A percentile compares a stretch with the other conserved stretches of the same genome.
Conservation (phyloP, 805 yeast genomes). For the Metschnikowia cerradonensis region DNA sequence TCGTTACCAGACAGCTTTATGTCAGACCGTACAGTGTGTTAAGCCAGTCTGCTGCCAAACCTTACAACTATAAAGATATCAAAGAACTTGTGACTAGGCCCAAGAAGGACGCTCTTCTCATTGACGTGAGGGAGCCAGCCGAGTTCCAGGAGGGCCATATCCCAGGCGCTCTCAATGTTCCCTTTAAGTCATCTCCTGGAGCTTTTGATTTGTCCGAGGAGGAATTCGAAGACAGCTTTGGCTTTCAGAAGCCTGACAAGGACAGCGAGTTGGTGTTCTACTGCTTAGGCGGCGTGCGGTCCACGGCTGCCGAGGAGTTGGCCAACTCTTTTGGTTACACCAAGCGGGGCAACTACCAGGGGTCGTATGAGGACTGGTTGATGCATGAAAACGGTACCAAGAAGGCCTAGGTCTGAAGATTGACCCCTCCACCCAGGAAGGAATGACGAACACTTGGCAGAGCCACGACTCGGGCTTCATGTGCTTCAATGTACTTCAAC, state of each 20-base stretch:
- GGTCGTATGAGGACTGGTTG: constrained; percentile 86
- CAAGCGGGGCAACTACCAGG: constrained; percentile 79
- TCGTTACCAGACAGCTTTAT: not conserved
- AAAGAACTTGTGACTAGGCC: constrained; percentile 43
- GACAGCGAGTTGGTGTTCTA: constrained; percentile 79
- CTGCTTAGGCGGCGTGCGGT: constrained; percentile 90
- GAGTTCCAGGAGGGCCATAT: constrained; percentile 73
- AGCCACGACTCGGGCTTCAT: constrained; percentile 1
- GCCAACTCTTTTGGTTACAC: constrained; percentile 87
- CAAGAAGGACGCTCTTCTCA: constrained; percentile 48
- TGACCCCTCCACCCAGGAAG: not conserved
- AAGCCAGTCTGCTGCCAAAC: constrained; percentile 40
- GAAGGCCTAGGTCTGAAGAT: constrained; percentile 1
- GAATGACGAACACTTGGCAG: not conserved
- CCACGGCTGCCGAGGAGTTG: constrained; percentile 84
- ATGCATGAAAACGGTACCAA: constrained; percentile 28
- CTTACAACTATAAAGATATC: constrained; percentile 51
- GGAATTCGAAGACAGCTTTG: constrained; percentile 77
- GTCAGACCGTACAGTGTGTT: constrained; percentile 32
- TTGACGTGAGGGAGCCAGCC: constrained; percentile 90
- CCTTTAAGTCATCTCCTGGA: constrained; percentile 87
- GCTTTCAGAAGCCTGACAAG: constrained; percentile 70
- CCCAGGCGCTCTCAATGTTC: constrained; percentile 82
- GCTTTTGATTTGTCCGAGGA: constrained; percentile 77
- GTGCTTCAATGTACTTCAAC: too few species aligned